phyloP scores from a whole-genome alignment of 345 rosid species.

The Psidium friedrichsthalianum region DNA sequence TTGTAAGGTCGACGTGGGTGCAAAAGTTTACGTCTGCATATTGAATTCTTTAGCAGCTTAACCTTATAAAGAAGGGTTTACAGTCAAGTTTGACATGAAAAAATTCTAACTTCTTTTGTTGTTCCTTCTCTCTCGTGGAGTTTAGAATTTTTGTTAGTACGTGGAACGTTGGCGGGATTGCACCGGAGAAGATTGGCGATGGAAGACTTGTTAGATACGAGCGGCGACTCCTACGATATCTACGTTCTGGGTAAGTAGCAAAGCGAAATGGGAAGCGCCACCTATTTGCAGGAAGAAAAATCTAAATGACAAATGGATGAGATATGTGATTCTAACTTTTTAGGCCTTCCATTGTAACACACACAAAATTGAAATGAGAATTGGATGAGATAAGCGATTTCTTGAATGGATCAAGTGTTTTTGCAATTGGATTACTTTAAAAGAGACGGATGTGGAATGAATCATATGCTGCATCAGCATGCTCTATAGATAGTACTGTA shows the following conservation, averaged over 20 bases:
- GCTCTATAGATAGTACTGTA: neutral
- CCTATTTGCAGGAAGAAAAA: neutral
- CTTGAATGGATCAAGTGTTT: neutral
- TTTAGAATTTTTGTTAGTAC: constrained; percentile 64
- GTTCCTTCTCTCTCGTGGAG: neutral
- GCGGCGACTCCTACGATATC: constrained; percentile 41
- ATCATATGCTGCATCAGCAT: neutral
- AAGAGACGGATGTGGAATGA: neutral
- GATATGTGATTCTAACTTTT: too few relatives aligned
- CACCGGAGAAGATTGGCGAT: constrained; percentile 53
- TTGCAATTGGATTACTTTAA: neutral
- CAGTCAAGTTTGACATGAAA: neutral
- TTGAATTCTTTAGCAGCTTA: neutral
- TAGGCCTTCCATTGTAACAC: too few relatives aligned
- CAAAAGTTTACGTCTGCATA: neutral
- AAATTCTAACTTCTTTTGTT: neutral
- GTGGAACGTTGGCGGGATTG: constrained; percentile 87
- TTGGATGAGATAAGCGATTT: neutral
- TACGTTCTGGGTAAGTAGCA: constrained; percentile 56
- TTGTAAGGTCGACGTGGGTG: neutral
- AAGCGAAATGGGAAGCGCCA: neutral
- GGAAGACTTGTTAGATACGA: constrained; percentile 47
- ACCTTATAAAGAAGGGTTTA: neutral
- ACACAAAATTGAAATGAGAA: neutral
- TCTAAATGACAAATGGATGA: too few relatives aligned